Conservation (phyloP, 805 yeast genomes). For the Candida piceae region DNA sequence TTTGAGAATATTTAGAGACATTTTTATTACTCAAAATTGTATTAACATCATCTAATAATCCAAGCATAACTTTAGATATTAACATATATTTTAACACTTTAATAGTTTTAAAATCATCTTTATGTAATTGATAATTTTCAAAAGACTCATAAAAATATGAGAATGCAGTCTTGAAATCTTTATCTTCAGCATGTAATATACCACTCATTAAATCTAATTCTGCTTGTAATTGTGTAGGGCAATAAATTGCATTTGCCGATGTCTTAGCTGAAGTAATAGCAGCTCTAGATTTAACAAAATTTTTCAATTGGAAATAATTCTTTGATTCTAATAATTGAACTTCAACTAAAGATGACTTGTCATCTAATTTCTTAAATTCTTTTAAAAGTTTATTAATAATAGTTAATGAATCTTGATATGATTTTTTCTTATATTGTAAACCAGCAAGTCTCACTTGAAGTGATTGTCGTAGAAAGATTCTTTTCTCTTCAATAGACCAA, state of each 20-base stretch:
- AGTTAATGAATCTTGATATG: slow-evolving; percentile 64
- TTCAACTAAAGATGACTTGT: slow-evolving; percentile 90
- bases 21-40: slow-evolving; percentile 69
- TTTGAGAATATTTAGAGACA: slow-evolving; percentile 37
- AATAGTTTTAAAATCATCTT: slow-evolving; percentile 39
- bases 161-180: slow-evolving; percentile 92
- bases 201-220: slow-evolving; percentile 95
- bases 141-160: slow-evolving; percentile 94
- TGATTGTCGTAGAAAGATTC: slow-evolving; percentile 84
- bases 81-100: slow-evolving; percentile 88
- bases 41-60: slow-evolving; percentile 79
- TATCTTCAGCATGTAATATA: slow-evolving; percentile 91
- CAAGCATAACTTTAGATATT: slow-evolving; percentile 88
- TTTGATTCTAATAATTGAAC: slow-evolving; percentile 89
- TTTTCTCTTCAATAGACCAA: slow-evolving; percentile 80
- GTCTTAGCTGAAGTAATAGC: slow-evolving; percentile 93
- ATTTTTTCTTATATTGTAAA: slow-evolving; percentile 58
- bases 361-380: slow-evolving; percentile 92
- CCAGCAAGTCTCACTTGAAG: slow-evolving; percentile 79
- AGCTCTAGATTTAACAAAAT: slow-evolving; percentile 86
- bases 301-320: slow-evolving; percentile 86
- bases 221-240: slow-evolving; percentile 91
- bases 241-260: slow-evolving; percentile 93
- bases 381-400: slow-evolving; percentile 66
- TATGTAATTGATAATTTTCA: slow-evolving; percentile 68